These are phyloP conservation scores for Fusarium virguliforme DNA, from an alignment of 2,329 filamentous ascomycete species.

Conservation along the genomic window DNA sequence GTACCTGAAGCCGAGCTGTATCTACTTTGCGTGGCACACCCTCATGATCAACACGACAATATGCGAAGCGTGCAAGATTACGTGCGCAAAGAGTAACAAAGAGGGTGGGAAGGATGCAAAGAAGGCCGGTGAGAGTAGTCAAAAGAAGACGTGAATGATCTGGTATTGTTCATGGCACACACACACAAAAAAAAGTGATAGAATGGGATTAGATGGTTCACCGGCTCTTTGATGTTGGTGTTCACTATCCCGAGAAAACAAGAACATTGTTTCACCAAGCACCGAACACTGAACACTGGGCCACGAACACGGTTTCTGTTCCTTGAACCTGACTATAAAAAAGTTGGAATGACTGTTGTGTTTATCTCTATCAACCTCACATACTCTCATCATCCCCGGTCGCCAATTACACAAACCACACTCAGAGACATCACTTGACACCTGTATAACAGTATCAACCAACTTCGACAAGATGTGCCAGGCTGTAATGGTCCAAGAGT, in stretches of 20 bases:
- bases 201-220: background rate
- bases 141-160: slow-evolving; percentile 18
- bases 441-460: no score
- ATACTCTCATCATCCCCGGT: background rate
- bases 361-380: background rate
- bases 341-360: background rate
- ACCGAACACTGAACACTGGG: background rate
- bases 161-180: background rate
- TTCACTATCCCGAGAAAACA: background rate
- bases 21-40: slow-evolving; percentile 45
- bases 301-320: background rate
- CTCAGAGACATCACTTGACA: background rate
- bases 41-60: slow-evolving; percentile 34
- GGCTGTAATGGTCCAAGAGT: background rate
- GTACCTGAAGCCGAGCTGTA: slow-evolving; percentile 48
- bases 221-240: background rate
- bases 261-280: background rate
- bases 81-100: slow-evolving; percentile 30
- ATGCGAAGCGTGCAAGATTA: slow-evolving; percentile 38
- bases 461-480: background rate
- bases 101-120: background rate
- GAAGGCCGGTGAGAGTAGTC: background rate
- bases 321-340: background rate
- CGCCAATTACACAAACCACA: background rate
- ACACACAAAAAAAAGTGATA: background rate